These are phyloP conservation scores for Mycosphaerelloides madeirae DNA, from an alignment of 2,329 filamentous ascomycete genomes.

Conservation along the genomic window DNA sequence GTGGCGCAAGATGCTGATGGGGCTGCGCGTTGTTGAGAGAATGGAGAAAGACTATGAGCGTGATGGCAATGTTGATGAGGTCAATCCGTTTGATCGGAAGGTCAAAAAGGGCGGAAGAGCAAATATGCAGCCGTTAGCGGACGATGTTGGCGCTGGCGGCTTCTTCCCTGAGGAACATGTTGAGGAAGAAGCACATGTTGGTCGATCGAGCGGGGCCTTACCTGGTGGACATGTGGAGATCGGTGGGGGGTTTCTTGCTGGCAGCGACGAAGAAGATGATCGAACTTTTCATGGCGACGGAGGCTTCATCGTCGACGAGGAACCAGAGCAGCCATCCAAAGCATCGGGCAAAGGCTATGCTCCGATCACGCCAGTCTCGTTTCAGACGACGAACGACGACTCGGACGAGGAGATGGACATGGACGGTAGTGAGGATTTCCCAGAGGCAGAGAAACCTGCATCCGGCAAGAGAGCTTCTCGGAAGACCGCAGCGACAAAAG, in stretches of 20 bases:
- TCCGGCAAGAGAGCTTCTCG: slow-evolving; percentile 16
- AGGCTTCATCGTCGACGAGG: slow-evolving; percentile 37
- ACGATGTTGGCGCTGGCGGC: slow-evolving; percentile 35
- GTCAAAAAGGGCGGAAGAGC: slow-evolving; percentile 24
- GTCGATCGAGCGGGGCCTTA: slow-evolving; percentile 17
- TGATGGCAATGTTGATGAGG: slow-evolving; percentile 43
- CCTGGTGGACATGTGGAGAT: slow-evolving; percentile 12
- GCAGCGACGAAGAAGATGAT: slow-evolving; percentile 24
- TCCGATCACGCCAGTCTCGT: slow-evolving; percentile 23
- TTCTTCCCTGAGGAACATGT: slow-evolving; percentile 39
- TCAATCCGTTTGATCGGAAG: slow-evolving; percentile 49
- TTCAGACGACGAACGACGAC: slow-evolving; percentile 23
- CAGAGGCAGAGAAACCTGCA: slow-evolving; percentile 12
- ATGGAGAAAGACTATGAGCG: slow-evolving; percentile 72
- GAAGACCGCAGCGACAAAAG: slow-evolving; percentile 2
- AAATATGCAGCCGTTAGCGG: slow-evolving; percentile 2
- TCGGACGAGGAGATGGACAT: slow-evolving; percentile 22
- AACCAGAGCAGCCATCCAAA: slow-evolving; percentile 24
- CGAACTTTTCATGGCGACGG: slow-evolving; percentile 34
- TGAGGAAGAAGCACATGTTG: slow-evolving; percentile 31
- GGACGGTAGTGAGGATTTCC: slow-evolving; percentile 4
- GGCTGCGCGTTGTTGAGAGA: slow-evolving; percentile 73
- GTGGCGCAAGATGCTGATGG: slow-evolving; percentile 86
- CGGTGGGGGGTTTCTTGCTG: slow-evolving; percentile 26
- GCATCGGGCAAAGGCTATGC: slow-evolving; percentile 8